Conservation (phyloP, 345 rosid genomes). For the Aurinia saxatilis region DNA sequence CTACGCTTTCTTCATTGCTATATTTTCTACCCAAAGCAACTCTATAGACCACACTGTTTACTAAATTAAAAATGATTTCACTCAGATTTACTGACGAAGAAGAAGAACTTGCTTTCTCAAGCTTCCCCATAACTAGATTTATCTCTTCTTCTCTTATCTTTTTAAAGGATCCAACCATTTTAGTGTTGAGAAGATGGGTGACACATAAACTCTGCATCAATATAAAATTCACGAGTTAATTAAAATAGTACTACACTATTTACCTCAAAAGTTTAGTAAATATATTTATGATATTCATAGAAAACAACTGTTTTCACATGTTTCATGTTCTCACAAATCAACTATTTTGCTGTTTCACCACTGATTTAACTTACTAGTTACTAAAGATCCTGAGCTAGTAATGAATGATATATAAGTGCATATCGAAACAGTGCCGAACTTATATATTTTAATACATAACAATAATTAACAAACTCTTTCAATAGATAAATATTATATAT, state of each 20-base stretch:
- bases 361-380: too few relatives aligned
- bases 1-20: constrained; percentile 18
- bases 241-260: too few relatives aligned
- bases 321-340: too few relatives aligned
- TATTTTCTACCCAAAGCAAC: constrained; percentile 43
- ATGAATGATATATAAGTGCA: too few relatives aligned
- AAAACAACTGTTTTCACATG: too few relatives aligned
- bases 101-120: neutral
- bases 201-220: constrained; percentile 35
- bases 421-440: too few relatives aligned
- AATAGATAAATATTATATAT: too few relatives aligned
- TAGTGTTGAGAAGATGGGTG: constrained; percentile 34
- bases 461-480: too few relatives aligned
- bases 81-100: constrained; percentile 32
- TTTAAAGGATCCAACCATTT: constrained; percentile 31
- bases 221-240: neutral
- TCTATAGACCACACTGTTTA: constrained; percentile 38
- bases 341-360: too few relatives aligned
- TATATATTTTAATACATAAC: too few relatives aligned
- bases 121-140: constrained; percentile 9
- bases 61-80: constrained; percentile 4
- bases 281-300: neutral
- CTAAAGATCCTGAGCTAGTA: too few relatives aligned
- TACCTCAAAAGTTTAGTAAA: neutral
- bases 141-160: constrained; percentile 40